Evolutionary conservation across 495 filamentous ascomycete species (phyloP), one percentile per base, ranked within the genome.

Genomic region (Chlorociboria aeruginascens): DNA sequence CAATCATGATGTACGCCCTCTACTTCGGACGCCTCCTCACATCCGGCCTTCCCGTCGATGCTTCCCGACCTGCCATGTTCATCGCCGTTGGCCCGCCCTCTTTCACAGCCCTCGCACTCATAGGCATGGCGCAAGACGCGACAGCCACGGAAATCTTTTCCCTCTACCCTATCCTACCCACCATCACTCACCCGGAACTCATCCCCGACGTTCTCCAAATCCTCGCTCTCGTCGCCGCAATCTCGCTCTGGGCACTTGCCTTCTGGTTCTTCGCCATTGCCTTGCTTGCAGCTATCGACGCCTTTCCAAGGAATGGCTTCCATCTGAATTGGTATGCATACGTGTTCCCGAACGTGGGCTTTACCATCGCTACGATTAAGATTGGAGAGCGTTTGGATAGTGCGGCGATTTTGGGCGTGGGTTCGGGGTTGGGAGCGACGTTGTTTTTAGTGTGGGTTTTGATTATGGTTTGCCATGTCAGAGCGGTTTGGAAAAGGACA

Each of bases 221-320:
- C 2, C 37, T 77, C 8, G 74, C 77, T 0, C 54, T 80, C 8
- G 61, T 65, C 0, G 46, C 66, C 0, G 79, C 69, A 1, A 69
- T 82, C 4, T 85, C 85, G 48, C 65, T 88, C 3, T 88, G 83
- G 83, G 73, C 74, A 0, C 61, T 86, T 11, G 77, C 73, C 32
- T 69, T 88, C 30, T 88, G 82, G 82, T 86, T 86, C 66, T 86
- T 86, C 59, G 68, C 66, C 32, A 67, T 81, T 6, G 29, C 38
- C 7, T 28, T 56, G 2, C 37, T 56, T 3, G 75, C 77, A 0
- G 56, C 70, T 12, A 60, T 81, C 17, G 73, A 72, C 1, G 73
- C 76, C 9, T 54, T 82, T 16, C 69, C 68, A 14, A 67, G 80
- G n/a, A 66, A 71, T 40, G 61, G 43, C 33, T 79, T 78, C 34